phyloP scores from a whole-genome alignment of 257 asterid species.

The Craterostigma plantagineum region DNA sequence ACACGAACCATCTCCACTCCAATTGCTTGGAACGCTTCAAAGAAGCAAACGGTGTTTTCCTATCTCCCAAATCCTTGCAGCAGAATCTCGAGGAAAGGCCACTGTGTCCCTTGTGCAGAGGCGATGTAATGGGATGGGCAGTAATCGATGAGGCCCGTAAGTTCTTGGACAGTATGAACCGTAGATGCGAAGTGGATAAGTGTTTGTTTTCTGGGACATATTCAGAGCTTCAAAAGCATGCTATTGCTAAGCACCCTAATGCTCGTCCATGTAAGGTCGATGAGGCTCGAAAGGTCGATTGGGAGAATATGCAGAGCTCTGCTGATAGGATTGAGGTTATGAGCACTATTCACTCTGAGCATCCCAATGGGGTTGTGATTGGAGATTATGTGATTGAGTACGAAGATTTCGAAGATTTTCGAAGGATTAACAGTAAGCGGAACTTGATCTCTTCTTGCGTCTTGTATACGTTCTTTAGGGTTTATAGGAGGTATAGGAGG shows the following conservation, averaged over 20 bases:
- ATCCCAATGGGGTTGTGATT: slow-evolving; percentile 66
- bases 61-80: slow-evolving; percentile 14
- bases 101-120: slow-evolving; percentile 66
- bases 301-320: slow-evolving; percentile 84
- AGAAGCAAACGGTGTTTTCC: slow-evolving; percentile 35
- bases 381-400: slow-evolving; percentile 88
- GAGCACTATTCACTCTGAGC: slow-evolving; percentile 70
- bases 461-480: too few species aligned
- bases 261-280: slow-evolving; percentile 62
- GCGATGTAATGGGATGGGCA: slow-evolving; percentile 72
- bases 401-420: slow-evolving; percentile 15
- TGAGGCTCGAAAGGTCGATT: slow-evolving; percentile 72
- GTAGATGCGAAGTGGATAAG: slow-evolving; percentile 58
- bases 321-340: slow-evolving; percentile 70
- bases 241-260: slow-evolving; percentile 56
- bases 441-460: too few species aligned
- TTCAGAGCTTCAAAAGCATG: slow-evolving; percentile 55
- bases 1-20: slow-evolving; percentile 63
- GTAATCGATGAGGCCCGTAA: slow-evolving; percentile 49
- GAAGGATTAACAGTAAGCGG: too few species aligned
- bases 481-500: too few species aligned
- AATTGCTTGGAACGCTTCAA: slow-evolving; percentile 67
- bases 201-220: slow-evolving; percentile 49
- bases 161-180: slow-evolving; percentile 43
- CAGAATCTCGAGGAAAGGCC: slow-evolving; percentile 20